Percentiles rank a stretch among this genome's conserved stretches.
These are phyloP conservation scores for Sonneratia alba DNA, from an alignment of 345 rosid species.

Conservation along the genomic window DNA sequence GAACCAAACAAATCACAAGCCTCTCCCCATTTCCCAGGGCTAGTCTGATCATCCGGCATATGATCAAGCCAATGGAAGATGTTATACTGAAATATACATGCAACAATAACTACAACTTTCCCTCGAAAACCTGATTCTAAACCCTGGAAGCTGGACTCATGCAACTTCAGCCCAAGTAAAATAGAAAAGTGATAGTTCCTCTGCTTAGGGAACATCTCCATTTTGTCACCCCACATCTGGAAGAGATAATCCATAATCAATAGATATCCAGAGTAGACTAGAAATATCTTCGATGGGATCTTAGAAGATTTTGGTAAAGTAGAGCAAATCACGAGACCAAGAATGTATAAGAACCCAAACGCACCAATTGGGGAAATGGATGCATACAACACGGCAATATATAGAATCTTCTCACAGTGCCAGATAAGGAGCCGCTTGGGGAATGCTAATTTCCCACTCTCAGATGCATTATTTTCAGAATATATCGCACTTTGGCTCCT, in stretches of 20 bases:
- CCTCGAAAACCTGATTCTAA: conserved; percentile 35
- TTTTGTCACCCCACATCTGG: conserved; percentile 30
- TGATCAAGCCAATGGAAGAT: conserved; percentile 31
- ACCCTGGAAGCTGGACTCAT: conserved; percentile 25
- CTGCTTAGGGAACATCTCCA: conserved; percentile 28
- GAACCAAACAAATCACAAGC: conserved; percentile 27
- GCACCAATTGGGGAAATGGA: conserved; percentile 31
- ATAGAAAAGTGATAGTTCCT: conserved; percentile 18
- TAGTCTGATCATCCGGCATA: conserved; percentile 10
- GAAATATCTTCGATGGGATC: conserved; percentile 26
- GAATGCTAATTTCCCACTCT: conserved; percentile 9
- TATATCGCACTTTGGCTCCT: conserved; percentile 12
- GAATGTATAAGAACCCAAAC: conserved; percentile 30
- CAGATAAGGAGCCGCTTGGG: conserved; percentile 25
- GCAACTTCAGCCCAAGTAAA: conserved; percentile 25
- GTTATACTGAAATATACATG: conserved; percentile 34
- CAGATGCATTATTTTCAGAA: conserved; percentile 8
- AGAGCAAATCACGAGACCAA: conserved; percentile 25
- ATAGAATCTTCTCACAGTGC: conserved; percentile 35
- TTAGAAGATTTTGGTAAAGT: conserved; percentile 34
- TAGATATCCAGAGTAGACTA: conserved; percentile 30
- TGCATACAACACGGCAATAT: conserved; percentile 28
- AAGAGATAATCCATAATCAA: conserved; percentile 31
- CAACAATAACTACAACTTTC: conserved; percentile 27
- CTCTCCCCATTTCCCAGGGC: conserved; percentile 25